Percentiles rank a stretch among this genome's conserved stretches.
Evolutionary conservation across 2,329 filamentous ascomycete species (phyloP).

Genomic region (Exophiala spinifera): DNA sequence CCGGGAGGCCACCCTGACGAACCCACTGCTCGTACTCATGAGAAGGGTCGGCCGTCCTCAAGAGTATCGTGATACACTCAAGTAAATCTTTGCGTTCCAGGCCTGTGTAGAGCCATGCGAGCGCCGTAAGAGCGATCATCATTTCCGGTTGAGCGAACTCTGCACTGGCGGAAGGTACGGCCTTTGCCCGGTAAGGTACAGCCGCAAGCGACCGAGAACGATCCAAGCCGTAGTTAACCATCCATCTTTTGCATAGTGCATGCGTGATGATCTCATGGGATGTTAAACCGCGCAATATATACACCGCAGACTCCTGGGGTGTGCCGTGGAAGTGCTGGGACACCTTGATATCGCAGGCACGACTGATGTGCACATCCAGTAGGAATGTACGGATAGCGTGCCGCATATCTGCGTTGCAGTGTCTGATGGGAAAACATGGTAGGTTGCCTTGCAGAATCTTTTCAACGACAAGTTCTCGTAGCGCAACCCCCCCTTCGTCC

Average conservation of each 20-base stretch:
- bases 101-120: slow-evolving; percentile 58
- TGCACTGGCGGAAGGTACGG: slow-evolving; percentile 52
- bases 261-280: slow-evolving; percentile 55
- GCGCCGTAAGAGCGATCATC: slow-evolving; percentile 54
- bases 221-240: slow-evolving; percentile 63
- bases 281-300: slow-evolving; percentile 49
- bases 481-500: slow-evolving; percentile 7
- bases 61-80: slow-evolving; percentile 46
- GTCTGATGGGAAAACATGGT: slow-evolving; percentile 25
- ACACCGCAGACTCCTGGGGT: slow-evolving; percentile 21
- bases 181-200: slow-evolving; percentile 61
- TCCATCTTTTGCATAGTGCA: slow-evolving; percentile 59
- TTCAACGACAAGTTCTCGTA: slow-evolving; percentile 18
- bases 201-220: slow-evolving; percentile 53
- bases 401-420: slow-evolving; percentile 18
- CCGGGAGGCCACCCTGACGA: slow-evolving; percentile 31
- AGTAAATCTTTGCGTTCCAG: slow-evolving; percentile 52
- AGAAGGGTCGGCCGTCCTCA: slow-evolving; percentile 51
- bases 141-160: slow-evolving; percentile 64
- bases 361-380: slow-evolving; percentile 1
- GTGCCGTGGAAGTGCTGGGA: slow-evolving; percentile 6
- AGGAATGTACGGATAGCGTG: slow-evolving; percentile 11
- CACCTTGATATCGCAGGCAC: not conserved
- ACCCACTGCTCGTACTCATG: slow-evolving; percentile 46
- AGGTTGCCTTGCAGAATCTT: slow-evolving; percentile 21